Conservation (phyloP, 73 alveolate species). For the Blepharisma japonicum region DNA sequence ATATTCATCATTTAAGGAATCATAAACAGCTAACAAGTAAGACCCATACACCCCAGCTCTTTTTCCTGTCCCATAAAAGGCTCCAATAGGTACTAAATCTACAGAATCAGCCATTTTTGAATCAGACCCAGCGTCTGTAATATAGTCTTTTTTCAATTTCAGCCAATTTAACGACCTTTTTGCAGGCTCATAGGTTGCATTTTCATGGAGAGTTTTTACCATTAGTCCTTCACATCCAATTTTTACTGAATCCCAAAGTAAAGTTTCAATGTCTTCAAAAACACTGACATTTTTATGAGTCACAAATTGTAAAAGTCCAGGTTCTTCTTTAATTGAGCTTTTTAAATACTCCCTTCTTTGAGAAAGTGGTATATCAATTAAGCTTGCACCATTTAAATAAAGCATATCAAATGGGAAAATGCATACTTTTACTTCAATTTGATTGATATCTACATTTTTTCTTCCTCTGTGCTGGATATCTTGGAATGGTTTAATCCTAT, state of each 20-base stretch:
- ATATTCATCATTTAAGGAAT: slow-evolving; percentile 92
- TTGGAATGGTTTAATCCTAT: slow-evolving; percentile 95
- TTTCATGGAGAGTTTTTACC: slow-evolving; percentile 94
- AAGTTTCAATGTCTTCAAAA: slow-evolving; percentile 92
- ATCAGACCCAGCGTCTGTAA: slow-evolving; percentile 31
- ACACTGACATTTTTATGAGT: slow-evolving; percentile 75
- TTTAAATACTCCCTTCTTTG: slow-evolving; percentile 73
- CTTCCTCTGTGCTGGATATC: slow-evolving; percentile 80
- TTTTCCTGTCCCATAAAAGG: slow-evolving; percentile 99
- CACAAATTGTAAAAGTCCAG: slow-evolving; percentile 76
- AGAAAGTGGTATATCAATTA: slow-evolving; percentile 53
- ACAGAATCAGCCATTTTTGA: slow-evolving; percentile 92
- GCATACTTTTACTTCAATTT: slow-evolving; percentile 80
- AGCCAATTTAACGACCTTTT: slow-evolving; percentile 99
- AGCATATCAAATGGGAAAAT: slow-evolving; percentile 80
- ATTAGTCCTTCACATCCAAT: slow-evolving; percentile 98
- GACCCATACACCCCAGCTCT: slow-evolving; percentile 99
- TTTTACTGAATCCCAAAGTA: slow-evolving; percentile 80
- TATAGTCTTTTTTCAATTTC: slow-evolving; percentile 97
- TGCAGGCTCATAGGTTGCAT: slow-evolving; percentile 98
- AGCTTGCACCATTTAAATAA: slow-evolving; percentile 67
- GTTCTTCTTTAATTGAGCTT: slow-evolving; percentile 46
- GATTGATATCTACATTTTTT: slow-evolving; percentile 89
- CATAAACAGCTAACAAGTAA: slow-evolving; percentile 95
- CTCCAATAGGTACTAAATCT: slow-evolving; percentile 99